A percentile compares a stretch with the other conserved stretches of the same genome.
These are phyloP conservation scores for Silene latifolia DNA, from an alignment of 148 eudicot species.

Conservation along the genomic window DNA sequence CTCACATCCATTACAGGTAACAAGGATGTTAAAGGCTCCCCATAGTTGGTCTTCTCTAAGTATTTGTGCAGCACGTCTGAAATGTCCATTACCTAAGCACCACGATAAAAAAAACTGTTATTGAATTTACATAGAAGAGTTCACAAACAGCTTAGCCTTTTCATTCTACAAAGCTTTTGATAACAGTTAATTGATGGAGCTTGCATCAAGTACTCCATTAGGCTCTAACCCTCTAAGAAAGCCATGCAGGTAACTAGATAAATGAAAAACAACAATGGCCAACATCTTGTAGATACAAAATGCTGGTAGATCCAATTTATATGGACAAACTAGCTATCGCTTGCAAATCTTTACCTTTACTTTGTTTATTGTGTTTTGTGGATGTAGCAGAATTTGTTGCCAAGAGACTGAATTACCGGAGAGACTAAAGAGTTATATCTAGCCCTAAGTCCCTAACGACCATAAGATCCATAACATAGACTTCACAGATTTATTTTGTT, in stretches of 20 bases:
- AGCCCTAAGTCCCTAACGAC: neutral
- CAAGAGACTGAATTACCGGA: neutral
- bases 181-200: neutral
- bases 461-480: neutral
- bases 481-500: neutral
- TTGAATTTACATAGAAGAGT: neutral
- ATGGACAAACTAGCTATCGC: neutral
- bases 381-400: neutral
- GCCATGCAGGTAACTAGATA: neutral
- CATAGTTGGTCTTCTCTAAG: constrained; percentile 42
- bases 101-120: constrained; percentile 5
- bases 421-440: constrained; percentile 3
- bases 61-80: constrained; percentile 55
- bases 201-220: neutral
- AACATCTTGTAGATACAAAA: neutral
- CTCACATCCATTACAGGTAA: constrained; percentile 35
- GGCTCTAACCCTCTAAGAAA: neutral
- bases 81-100: constrained; percentile 61
- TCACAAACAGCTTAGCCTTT: neutral
- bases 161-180: neutral
- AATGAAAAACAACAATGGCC: neutral
- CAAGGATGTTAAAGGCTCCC: constrained; percentile 38
- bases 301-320: neutral
- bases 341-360: neutral
- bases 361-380: neutral